Conservation (phyloP, 1,139 yeast species). For the Yamadazyma triangularis region DNA sequence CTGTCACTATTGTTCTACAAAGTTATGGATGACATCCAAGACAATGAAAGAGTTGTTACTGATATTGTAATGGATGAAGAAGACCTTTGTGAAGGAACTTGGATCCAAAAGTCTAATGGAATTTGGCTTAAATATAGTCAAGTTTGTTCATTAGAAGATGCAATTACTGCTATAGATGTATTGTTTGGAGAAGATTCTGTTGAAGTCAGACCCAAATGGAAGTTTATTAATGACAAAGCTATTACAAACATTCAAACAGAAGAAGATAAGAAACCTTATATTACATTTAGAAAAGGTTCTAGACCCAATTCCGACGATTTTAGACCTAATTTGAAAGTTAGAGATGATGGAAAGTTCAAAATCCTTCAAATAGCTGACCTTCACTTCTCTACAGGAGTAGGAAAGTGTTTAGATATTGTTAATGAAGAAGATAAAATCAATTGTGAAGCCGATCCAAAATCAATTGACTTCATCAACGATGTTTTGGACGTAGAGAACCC, state of each 20-base stretch:
- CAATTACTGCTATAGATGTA: conserved; percentile 50
- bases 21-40: background rate
- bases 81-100: conserved; percentile 6
- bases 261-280: conserved; percentile 10
- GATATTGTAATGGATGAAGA: background rate
- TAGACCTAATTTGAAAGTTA: conserved; percentile 22
- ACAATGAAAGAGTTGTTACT: background rate
- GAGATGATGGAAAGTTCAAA: conserved; percentile 52
- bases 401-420: conserved; percentile 59
- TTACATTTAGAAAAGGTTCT: conserved; percentile 43
- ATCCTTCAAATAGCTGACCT: conserved; percentile 83
- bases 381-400: conserved; percentile 62
- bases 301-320: conserved; percentile 26
- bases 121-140: conserved; percentile 23
- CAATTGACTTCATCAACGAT: conserved; percentile 51
- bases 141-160: conserved; percentile 25
- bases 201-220: conserved; percentile 78
- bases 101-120: conserved; percentile 27
- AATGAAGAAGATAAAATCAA: conserved; percentile 32
- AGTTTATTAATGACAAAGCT: conserved; percentile 21
- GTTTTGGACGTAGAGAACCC: conserved; percentile 70
- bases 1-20: background rate
- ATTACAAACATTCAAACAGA: conserved; percentile 8
- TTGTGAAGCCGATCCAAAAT: conserved; percentile 71
- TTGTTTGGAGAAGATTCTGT: conserved; percentile 69